Percentiles rank a stretch among this genome's conserved stretches.
These are phyloP conservation scores for Cyclaneusma minus DNA, from an alignment of 2,329 filamentous ascomycete genomes.

Conservation along the genomic window DNA sequence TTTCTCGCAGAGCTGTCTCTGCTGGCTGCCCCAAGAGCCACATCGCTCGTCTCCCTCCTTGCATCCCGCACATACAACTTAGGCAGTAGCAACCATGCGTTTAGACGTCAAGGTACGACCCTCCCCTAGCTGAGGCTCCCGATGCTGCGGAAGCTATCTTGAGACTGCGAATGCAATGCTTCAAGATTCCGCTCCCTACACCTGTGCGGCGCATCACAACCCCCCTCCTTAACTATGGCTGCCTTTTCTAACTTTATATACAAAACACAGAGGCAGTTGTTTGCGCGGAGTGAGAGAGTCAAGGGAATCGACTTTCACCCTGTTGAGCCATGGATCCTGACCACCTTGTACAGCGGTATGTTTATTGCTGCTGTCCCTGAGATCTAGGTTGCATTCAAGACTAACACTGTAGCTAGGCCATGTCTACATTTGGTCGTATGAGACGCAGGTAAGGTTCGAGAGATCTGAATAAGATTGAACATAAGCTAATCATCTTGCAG, in stretches of 20 bases:
- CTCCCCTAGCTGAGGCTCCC: constrained; percentile 1
- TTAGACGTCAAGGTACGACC: constrained; percentile 40
- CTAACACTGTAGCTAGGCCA: constrained; percentile 45
- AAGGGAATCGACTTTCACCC: constrained; percentile 97
- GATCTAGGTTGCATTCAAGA: constrained; percentile 3
- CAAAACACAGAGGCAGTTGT: constrained; percentile 54
- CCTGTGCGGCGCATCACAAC: too few species aligned
- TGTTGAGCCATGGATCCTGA: constrained; percentile 91
- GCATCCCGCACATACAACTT: constrained; percentile 6
- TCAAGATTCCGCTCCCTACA: too few species aligned
- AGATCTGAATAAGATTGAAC: background rate
- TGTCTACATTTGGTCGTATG: constrained; percentile 98
- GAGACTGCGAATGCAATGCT: constrained; percentile 1
- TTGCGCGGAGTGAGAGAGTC: constrained; percentile 85
- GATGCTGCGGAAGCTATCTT: background rate
- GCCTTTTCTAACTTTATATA: constrained; percentile 20
- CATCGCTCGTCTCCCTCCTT: constrained; percentile 9
- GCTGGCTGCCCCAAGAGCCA: constrained; percentile 10
- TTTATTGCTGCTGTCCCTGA: constrained; percentile 4
- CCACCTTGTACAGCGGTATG: constrained; percentile 88
- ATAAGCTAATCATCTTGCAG: constrained; percentile 19
- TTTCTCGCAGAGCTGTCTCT: constrained; percentile 6
- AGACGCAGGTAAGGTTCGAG: constrained; percentile 49
- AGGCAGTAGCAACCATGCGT: constrained; percentile 28
- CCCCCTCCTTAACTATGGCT: too few species aligned